A percentile compares a stretch with the other conserved stretches of the same genome.
phyloP scores from a whole-genome alignment of 345 rosid genomes.

The Boechera retrofracta region DNA sequence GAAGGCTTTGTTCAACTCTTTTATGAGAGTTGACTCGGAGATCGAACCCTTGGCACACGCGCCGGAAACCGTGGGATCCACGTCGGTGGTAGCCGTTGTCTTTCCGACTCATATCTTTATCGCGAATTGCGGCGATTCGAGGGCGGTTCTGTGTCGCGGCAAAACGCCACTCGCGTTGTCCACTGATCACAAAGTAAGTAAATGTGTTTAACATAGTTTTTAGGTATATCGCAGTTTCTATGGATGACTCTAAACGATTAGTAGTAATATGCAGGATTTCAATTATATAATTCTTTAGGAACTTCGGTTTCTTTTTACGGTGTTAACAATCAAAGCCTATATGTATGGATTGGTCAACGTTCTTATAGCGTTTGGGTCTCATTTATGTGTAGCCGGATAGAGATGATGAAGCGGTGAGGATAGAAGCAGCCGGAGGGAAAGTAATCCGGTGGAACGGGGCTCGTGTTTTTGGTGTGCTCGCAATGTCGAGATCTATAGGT shows the following conservation, averaged over 20 bases:
- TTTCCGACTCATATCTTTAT: conserved; percentile 65
- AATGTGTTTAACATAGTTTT: too few species aligned
- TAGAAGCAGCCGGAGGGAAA: conserved; percentile 82
- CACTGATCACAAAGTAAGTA: conserved; percentile 72
- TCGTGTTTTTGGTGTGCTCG: conserved; percentile 81
- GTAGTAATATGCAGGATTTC: conserved; percentile 12
- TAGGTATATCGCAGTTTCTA: not conserved
- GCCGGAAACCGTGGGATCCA: conserved; percentile 84
- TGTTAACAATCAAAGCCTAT: conserved; percentile 8
- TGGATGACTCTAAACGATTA: conserved; percentile 10
- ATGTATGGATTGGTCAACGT: not conserved
- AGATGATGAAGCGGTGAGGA: conserved; percentile 77
- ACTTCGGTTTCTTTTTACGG: not conserved
- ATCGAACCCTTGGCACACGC: conserved; percentile 47
- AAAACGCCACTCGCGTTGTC: conserved; percentile 63
- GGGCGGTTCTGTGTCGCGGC: conserved; percentile 78
- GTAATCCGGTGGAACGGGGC: conserved; percentile 82
- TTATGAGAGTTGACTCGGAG: conserved; percentile 69
- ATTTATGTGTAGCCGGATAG: conserved; percentile 68
- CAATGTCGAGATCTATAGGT: conserved; percentile 95
- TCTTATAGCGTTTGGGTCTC: conserved; percentile 21
- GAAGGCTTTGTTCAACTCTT: conserved; percentile 64
- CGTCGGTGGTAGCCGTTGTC: conserved; percentile 73
- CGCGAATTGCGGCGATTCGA: conserved; percentile 83
- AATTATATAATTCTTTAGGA: not conserved